Percentiles rank a stretch among this genome's conserved stretches.
Conservation (phyloP, 805 yeast genomes). For the Aciculoconidium aculeatum region DNA sequence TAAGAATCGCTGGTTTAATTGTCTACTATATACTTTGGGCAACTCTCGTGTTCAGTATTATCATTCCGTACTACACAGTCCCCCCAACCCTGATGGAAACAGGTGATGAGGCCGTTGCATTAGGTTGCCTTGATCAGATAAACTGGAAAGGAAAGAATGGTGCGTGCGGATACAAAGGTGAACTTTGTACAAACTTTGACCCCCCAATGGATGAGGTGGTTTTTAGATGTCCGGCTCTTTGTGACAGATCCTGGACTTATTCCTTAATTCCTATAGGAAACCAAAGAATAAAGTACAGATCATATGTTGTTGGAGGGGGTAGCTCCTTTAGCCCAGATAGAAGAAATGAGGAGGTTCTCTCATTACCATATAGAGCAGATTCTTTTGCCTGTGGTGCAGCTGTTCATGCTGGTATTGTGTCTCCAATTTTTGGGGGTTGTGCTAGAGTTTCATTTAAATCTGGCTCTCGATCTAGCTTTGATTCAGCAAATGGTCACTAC, state of each 20-base stretch:
- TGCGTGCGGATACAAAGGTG: constrained; percentile 68
- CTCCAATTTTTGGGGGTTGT: constrained; percentile 75
- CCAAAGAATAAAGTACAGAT: constrained; percentile 59
- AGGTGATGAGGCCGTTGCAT: constrained; percentile 8
- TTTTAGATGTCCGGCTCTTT: constrained; percentile 82
- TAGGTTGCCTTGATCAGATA: constrained; percentile 44
- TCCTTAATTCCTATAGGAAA: constrained; percentile 72
- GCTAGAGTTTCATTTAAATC: constrained; percentile 58
- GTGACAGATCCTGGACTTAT: constrained; percentile 73
- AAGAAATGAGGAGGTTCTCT: constrained; percentile 26
- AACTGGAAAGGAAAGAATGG: constrained; percentile 73
- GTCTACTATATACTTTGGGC: constrained; percentile 46
- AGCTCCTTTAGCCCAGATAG: constrained; percentile 8
- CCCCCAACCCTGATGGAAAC: constrained; percentile 33
- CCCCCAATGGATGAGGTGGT: constrained; percentile 40
- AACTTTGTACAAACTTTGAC: constrained; percentile 52
- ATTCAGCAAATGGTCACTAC: constrained; percentile 42
- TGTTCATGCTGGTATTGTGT: constrained; percentile 74
- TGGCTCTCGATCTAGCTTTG: constrained; percentile 40
- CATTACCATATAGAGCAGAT: constrained; percentile 77
- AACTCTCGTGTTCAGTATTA: constrained; percentile 27
- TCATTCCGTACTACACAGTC: constrained; percentile 42
- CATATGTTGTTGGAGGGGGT: constrained; percentile 78
- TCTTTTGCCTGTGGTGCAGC: constrained; percentile 90
- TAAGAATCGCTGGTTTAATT: constrained; percentile 23